Percentiles rank a stretch among this genome's conserved stretches.
phyloP scores from a whole-genome alignment of 306 rosid genomes.

The Arachis stenosperma region DNA sequence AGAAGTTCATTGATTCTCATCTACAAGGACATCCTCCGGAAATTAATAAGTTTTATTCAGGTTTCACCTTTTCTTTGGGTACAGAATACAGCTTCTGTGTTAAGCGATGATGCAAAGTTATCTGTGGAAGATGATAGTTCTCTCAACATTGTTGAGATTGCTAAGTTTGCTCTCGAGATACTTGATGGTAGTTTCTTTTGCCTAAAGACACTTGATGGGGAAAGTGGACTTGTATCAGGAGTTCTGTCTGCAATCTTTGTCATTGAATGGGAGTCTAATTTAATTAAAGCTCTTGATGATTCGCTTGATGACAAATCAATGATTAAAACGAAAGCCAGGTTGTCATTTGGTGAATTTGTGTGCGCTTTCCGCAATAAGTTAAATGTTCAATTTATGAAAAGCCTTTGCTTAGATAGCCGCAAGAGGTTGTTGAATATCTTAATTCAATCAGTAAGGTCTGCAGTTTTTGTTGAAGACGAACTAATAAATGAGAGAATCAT shows the following conservation, averaged over 20 bases:
- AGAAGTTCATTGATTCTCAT: slow-evolving; percentile 60
- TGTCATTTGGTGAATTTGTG: slow-evolving; percentile 56
- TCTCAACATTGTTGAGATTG: slow-evolving; percentile 53
- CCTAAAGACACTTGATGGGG: slow-evolving; percentile 61
- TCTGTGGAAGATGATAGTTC: slow-evolving; percentile 53
- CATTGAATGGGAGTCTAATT: slow-evolving; percentile 74
- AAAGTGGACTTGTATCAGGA: slow-evolving; percentile 63
- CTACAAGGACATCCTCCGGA: slow-evolving; percentile 67
- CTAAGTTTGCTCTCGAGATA: slow-evolving; percentile 73
- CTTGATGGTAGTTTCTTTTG: slow-evolving; percentile 77
- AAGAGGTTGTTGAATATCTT: slow-evolving; percentile 55
- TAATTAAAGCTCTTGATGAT: slow-evolving; percentile 47
- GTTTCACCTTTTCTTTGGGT: slow-evolving; percentile 77
- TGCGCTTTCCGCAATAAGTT: slow-evolving; percentile 59
- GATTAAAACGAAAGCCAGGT: slow-evolving; percentile 53
- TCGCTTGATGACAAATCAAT: slow-evolving; percentile 51
- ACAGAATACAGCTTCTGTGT: slow-evolving; percentile 54
- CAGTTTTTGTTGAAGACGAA: slow-evolving; percentile 68
- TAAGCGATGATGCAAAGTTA: slow-evolving; percentile 48
- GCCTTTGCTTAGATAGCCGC: slow-evolving; percentile 52
- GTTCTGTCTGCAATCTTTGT: slow-evolving; percentile 75
- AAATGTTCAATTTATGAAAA: slow-evolving; percentile 57
- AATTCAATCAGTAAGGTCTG: slow-evolving; percentile 65
- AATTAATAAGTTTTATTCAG: slow-evolving; percentile 66
- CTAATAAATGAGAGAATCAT: slow-evolving; percentile 48